A percentile compares a stretch with the other conserved stretches of the same genome.
These are phyloP conservation scores for Cystobasidiopsis lactophilus DNA, from an alignment of 768 basidiomycete species.

Conservation along the genomic window DNA sequence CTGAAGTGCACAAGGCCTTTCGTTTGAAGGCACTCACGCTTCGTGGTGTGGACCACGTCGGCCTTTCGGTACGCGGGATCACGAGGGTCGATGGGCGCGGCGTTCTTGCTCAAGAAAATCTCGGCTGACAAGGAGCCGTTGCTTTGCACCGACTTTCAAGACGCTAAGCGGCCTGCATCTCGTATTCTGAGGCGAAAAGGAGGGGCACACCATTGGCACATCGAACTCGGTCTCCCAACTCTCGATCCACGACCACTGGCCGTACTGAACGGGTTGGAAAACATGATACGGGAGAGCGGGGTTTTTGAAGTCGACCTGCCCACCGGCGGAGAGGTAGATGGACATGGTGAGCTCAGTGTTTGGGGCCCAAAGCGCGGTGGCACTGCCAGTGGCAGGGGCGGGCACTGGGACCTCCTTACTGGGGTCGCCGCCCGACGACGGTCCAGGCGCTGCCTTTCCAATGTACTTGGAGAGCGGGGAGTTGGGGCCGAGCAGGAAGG, in stretches of 20 bases:
- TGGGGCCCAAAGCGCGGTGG: background rate
- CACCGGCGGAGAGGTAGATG: background rate
- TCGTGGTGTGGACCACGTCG: conserved; percentile 47
- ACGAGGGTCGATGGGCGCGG: conserved; percentile 42
- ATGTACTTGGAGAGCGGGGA: background rate
- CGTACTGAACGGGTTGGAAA: conserved; percentile 12
- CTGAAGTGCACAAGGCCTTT: background rate
- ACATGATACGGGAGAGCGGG: background rate
- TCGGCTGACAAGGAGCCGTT: conserved; percentile 73
- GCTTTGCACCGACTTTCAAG: conserved; percentile 40
- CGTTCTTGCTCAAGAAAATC: conserved; percentile 47
- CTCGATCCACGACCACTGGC: background rate
- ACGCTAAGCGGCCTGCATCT: background rate
- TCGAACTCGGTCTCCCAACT: conserved; percentile 13
- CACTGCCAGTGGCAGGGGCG: background rate
- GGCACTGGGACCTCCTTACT: background rate
- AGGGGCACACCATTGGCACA: conserved; percentile 8
- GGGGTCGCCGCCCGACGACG: background rate
- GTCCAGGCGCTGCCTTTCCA: background rate
- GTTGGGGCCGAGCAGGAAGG: background rate
- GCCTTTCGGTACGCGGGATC: conserved; percentile 33
- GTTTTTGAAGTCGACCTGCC: conserved; percentile 6
- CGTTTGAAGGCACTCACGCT: conserved; percentile 34
- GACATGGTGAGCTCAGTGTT: background rate
- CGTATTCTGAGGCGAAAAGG: background rate